phyloP scores from a whole-genome alignment of 1,284 basidiomycete genomes.

The Inonotus obliquus region DNA sequence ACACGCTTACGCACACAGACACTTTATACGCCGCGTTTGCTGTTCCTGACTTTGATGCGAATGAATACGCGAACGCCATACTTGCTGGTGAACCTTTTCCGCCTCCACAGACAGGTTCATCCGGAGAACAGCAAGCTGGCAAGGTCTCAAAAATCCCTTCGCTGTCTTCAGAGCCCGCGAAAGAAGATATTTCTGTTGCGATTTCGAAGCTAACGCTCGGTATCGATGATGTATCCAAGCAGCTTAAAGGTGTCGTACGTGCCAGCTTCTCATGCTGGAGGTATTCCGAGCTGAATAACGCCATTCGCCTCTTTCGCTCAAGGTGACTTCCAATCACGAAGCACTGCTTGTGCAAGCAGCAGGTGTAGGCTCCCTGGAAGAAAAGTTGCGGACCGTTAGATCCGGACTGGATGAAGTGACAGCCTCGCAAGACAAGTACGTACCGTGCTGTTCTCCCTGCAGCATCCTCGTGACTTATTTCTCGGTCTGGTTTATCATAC shows the following conservation, averaged over 20 bases:
- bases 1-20: neutral
- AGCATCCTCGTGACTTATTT: neutral
- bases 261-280: neutral
- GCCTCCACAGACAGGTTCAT: conserved; percentile 25
- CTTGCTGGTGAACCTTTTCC: conserved; percentile 76
- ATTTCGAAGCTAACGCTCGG: conserved; percentile 79
- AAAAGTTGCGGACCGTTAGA: conserved; percentile 56
- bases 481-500: neutral
- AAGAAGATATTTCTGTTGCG: conserved; percentile 83
- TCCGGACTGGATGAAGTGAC: conserved; percentile 66
- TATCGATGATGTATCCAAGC: conserved; percentile 85
- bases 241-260: conserved; percentile 78
- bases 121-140: conserved; percentile 24
- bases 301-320: neutral
- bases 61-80: conserved; percentile 85
- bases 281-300: neutral
- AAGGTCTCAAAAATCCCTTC: conserved; percentile 24
- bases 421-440: conserved; percentile 66
- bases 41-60: conserved; percentile 69
- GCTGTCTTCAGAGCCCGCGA: conserved; percentile 46
- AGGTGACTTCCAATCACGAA: conserved; percentile 73
- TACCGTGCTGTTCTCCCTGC: conserved; percentile 11
- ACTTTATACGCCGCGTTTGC: conserved; percentile 69
- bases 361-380: conserved; percentile 57
- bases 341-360: conserved; percentile 69